Evolutionary conservation across 805 yeast genomes (phyloP), one percentile per base, ranked within the genome.

Genomic region (Pichia insulana): DNA sequence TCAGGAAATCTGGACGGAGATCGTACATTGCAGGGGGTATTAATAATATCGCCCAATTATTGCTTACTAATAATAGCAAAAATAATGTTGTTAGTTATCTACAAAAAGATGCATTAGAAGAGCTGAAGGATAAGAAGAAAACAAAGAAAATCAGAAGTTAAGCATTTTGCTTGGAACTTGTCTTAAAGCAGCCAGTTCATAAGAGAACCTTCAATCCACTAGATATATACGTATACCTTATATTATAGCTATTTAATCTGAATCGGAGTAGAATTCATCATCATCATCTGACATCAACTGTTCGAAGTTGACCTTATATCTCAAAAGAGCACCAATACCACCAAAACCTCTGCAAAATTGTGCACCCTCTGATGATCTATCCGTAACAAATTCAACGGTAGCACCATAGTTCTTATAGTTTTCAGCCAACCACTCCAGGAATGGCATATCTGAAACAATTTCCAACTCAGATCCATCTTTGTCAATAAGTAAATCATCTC

Each of bases 311-410:
- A 92, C 92, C 68, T 88, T 88, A 69, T 92, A 92, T 70, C 99
- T 87, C 63, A 92, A 71, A 55, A 92, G 63, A 45, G 96, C 97
- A 64, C 99, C 99, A 52, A 92, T 77, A 69, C 98, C 99, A 83
- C 99, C 99, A 61, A 92, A 92, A 46, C 99, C 99, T 56, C 80
- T 82, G 46, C 83, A 94, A 66, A 92, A 92, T 71, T 92, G 99
- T 36, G 97, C 95, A 73, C 99, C 99, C 68, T 92, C 99, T 35
- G 95, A 82, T 18, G 96, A 84, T 68, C 87, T 80, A 70, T 92
- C 97, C 39, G 97, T 85, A 53, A 92, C 96, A 56, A 92, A 92
- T 70, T 92, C 99, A 56, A 92, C 74, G 47, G 83, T 78, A 41
- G 98, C 96, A 76, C 99, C 99, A 57, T 76, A 92, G 57, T 76